A percentile compares a stretch with the other conserved stretches of the same genome.
Evolutionary conservation across 106 monocot genomes (phyloP).

Genomic region (Ottelia alismoides): DNA sequence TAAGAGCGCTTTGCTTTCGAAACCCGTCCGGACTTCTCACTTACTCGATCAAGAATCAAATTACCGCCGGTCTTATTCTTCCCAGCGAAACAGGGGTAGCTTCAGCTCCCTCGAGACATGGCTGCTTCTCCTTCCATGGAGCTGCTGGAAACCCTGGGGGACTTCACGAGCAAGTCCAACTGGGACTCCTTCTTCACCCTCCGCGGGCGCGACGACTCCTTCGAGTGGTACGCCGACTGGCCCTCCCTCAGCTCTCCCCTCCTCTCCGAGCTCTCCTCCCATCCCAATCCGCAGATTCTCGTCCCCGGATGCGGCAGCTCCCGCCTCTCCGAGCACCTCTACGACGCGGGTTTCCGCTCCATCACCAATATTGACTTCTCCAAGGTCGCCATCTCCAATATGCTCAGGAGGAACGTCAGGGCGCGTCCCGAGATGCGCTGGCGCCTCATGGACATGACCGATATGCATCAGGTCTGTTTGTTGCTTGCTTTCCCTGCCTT

Average conservation of each 20-base stretch:
- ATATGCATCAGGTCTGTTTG: conserved; percentile 84
- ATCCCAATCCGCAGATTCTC: conserved; percentile 31
- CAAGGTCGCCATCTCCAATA: conserved; percentile 69
- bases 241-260: conserved; percentile 34
- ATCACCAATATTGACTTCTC: conserved; percentile 93
- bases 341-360: conserved; percentile 63
- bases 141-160: conserved; percentile 67
- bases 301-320: conserved; percentile 94
- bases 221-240: conserved; percentile 99
- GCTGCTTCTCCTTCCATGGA: no score
- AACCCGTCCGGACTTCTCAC: no score
- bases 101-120: no score
- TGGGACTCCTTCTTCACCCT: conserved; percentile 96
- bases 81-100: no score
- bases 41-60: no score
- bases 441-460: conserved; percentile 96
- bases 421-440: conserved; percentile 82
- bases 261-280: conserved; percentile 27
- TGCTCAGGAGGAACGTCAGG: conserved; percentile 70
- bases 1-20: no score
- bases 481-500: no score
- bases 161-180: conserved; percentile 95
- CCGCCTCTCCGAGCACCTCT: conserved; percentile 66
- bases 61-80: no score
- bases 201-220: conserved; percentile 68